Base-by-base conservation (phyloP, 306 rosid species). In the Quercus variabilis region DNA sequence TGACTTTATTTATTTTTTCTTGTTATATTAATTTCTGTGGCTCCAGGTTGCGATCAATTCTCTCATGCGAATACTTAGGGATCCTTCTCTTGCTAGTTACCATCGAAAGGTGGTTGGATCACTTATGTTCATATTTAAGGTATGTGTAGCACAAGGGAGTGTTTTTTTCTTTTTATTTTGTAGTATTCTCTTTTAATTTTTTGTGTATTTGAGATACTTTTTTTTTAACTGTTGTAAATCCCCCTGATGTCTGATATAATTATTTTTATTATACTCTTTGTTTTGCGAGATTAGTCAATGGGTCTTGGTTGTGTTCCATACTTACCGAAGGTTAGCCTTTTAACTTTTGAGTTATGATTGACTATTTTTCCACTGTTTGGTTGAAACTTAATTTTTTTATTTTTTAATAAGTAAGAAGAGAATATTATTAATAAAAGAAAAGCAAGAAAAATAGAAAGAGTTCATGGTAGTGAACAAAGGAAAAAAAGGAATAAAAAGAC, bases 61-160 rank as follows among this genome's bases (percentile, higher is more conserved):
- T 74, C 99, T 95, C 67, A 90, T 95, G 94, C 94, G 98, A 77
- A 95, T 95, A 86, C 88, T 95, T 83, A 91, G 99, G 87, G 99
- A 95, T 79, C 96, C 99, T 65, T 95, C 98, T 23, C 98, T 95
- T 83, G 93, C 92, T 78, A 95, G 87, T 82, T 91, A 92, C 86
- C 99, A 95, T 85, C 81, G 85, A 65, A 91, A 95, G 86, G 99
- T 95, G 84, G 94, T 93, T 71, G 94, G 97, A 73, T 95, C 99
- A 68, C 99, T 95, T 79, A 91, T 95, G 99, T 95, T 93, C 84
- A 91, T 95, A 88, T 95, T 95, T 84, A 95, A 95, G 99, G 99
- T 95, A 90, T 74, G 84, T 59, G 14, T 38, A 25, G 14, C 59
- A 35, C 56, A 55, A 9, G 73, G 60, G 18, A 58, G 63, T 9